phyloP scores from a whole-genome alignment of 768 basidiomycete genomes.

The Mycena rosella region DNA sequence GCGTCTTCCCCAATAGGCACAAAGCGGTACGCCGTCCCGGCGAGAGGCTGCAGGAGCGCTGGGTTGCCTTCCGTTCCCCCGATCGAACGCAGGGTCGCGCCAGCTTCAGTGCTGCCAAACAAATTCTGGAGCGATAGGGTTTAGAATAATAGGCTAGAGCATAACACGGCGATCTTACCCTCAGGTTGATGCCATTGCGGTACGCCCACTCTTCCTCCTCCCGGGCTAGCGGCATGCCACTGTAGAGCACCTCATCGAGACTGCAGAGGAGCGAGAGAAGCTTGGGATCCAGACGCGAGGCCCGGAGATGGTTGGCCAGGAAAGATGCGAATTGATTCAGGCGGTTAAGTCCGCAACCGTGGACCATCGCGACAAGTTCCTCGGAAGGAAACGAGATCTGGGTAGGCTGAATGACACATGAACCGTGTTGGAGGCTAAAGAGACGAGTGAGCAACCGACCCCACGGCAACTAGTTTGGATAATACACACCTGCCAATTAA shows the following conservation, averaged over 20 bases:
- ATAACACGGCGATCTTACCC: conserved; percentile 47
- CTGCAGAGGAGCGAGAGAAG: conserved; percentile 58
- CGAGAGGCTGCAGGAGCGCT: conserved; percentile 55
- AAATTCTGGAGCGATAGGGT: conserved; percentile 55
- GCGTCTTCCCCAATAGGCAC: conserved; percentile 52
- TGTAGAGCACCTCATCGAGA: conserved; percentile 64
- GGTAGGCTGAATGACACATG: conserved; percentile 71
- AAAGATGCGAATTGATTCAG: conserved; percentile 70
- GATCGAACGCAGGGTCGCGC: conserved; percentile 62
- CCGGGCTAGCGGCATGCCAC: conserved; percentile 61
- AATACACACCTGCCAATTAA: conserved; percentile 32
- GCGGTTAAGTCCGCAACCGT: conserved; percentile 64
- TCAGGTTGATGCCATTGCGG: conserved; percentile 58
- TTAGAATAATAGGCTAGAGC: conserved; percentile 33
- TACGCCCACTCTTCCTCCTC: conserved; percentile 69
- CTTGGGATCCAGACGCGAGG: conserved; percentile 58
- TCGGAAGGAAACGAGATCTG: conserved; percentile 64
- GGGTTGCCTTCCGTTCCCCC: conserved; percentile 54
- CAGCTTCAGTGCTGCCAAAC: conserved; percentile 71
- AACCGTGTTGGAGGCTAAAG: conserved; percentile 66
- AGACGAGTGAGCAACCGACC: conserved; percentile 49
- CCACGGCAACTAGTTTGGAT: conserved; percentile 32
- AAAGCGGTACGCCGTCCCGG: conserved; percentile 62
- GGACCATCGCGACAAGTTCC: conserved; percentile 67
- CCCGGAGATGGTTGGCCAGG: conserved; percentile 62